Base-by-base conservation (phyloP, 148 eudicot species). In the Salicornia ramosissima region DNA sequence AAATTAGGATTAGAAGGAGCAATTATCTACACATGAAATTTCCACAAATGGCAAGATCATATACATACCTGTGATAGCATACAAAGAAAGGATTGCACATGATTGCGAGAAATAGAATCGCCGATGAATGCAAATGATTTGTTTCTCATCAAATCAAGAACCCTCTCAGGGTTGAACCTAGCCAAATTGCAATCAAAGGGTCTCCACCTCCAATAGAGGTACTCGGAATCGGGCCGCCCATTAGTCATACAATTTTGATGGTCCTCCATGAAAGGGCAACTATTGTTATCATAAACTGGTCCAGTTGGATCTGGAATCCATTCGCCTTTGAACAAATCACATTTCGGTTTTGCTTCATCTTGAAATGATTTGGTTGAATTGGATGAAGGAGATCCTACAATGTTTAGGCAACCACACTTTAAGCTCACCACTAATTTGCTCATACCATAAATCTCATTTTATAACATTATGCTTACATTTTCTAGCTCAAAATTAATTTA, bases 21-120 rank as follows among this genome's bases (percentile, higher is more conserved):
- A 52, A 34, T 11, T 24, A n/a, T n/a, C n/a, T 21, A 34, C 39
- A 50, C 9, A 31, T 13, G 4, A 34, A 36, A 34, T 6, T 22
- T 53, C 34, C 6, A n/a, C 49, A 55, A 5, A 57, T 6, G 40
- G 31, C 15, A 52, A 62, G 11, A 54, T 13, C 18, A 28, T 21
- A 50, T 85, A 88, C 98, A 50, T 85, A 88, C 98, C 98, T 90
- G 84, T 0, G 92, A 91, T 46, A 90, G 87, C 56, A 64, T 73
- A 77, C 97, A 90, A 53, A 94, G 84, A 76, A 90, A 74, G 25
- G 99, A 90, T 64, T 94, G 99, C 4, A 86, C 87, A 43, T 94
- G 97, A 69, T 91, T 91, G 15, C 96, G 92, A 43, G 80, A 80
- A 62, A 94, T 88, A 2, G 99, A 94, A 79, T 94, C 99, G 5